These are phyloP conservation scores for Geoglossum glabrum DNA, from an alignment of 495 filamentous ascomycete species.

Conservation along the genomic window DNA sequence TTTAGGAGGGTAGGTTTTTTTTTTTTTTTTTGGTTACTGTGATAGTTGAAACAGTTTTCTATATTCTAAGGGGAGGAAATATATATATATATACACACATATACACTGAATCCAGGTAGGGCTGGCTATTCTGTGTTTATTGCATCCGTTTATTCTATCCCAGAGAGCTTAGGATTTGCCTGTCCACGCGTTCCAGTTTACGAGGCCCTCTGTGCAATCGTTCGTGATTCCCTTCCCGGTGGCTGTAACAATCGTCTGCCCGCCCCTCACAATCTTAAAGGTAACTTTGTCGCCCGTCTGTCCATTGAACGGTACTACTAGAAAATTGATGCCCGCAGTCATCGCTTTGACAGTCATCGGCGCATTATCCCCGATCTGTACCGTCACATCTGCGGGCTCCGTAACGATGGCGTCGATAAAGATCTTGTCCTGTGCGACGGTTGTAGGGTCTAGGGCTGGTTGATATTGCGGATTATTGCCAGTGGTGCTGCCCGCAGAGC, in stretches of 20 bases:
- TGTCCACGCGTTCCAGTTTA: conserved; percentile 3
- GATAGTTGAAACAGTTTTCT: too few relatives aligned
- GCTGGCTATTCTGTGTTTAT: too few relatives aligned
- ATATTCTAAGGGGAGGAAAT: too few relatives aligned
- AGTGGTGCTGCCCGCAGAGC: conserved; percentile 19
- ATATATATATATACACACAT: too few relatives aligned
- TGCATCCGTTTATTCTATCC: too few relatives aligned
- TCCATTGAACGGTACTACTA: conserved; percentile 27
- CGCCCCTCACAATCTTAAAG: conserved; percentile 27
- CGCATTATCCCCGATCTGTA: conserved; percentile 28
- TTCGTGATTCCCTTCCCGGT: conserved; percentile 28
- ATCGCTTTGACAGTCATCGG: conserved; percentile 19
- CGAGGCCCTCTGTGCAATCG: conserved; percentile 18
- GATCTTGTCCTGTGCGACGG: conserved; percentile 17
- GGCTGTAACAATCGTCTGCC: conserved; percentile 11
- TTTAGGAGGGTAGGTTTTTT: too few relatives aligned
- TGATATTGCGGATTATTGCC: conserved; percentile 18
- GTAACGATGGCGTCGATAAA: conserved; percentile 21
- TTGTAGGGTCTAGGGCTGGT: conserved; percentile 9
- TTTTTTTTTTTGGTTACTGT: too few relatives aligned
- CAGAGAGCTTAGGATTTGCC: not conserved
- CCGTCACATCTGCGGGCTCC: conserved; percentile 18
- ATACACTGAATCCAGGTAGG: too few relatives aligned
- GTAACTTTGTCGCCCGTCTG: conserved; percentile 27
- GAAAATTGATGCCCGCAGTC: conserved; percentile 31